Evolutionary conservation across 2,329 filamentous ascomycete species (phyloP).

Genomic region (Phyllosticta ampelicida): DNA sequence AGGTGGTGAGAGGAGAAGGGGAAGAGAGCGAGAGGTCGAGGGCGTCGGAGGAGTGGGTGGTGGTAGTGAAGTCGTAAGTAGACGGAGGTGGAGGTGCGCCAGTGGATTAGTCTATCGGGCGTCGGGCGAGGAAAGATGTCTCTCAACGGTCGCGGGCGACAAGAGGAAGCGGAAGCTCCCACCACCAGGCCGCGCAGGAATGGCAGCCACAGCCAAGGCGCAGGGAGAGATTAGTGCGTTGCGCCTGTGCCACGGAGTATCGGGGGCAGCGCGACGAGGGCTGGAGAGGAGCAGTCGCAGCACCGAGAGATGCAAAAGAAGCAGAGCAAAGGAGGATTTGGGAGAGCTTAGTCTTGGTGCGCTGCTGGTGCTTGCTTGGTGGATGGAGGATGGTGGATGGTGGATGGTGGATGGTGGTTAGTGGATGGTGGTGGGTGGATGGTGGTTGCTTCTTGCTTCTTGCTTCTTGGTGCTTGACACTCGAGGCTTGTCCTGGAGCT

Average conservation of each 20-base stretch:
- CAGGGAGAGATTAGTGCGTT: slow-evolving; percentile 12
- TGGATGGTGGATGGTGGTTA: too few relatives aligned
- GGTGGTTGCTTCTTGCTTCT: too few relatives aligned
- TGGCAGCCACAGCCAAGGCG: slow-evolving; percentile 11
- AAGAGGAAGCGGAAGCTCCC: slow-evolving; percentile 13
- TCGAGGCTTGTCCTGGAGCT: neutral
- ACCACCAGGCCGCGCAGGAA: slow-evolving; percentile 10
- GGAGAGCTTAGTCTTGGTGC: neutral
- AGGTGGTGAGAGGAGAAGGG: slow-evolving; percentile 21
- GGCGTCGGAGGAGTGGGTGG: slow-evolving; percentile 7
- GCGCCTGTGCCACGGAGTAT: slow-evolving; percentile 8
- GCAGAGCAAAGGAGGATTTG: neutral
- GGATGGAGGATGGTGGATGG: too few relatives aligned
- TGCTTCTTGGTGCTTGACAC: neutral
- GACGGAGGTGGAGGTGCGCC: slow-evolving; percentile 9
- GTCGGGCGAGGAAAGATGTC: slow-evolving; percentile 11
- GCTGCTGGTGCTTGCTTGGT: neutral
- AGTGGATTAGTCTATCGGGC: slow-evolving; percentile 10
- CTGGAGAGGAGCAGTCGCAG: slow-evolving; percentile 6
- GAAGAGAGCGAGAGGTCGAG: slow-evolving; percentile 17
- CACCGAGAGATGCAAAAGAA: neutral
- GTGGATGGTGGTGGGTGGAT: too few relatives aligned
- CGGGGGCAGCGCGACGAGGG: slow-evolving; percentile 4
- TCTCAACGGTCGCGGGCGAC: slow-evolving; percentile 13
- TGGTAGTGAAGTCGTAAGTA: neutral